A percentile compares a stretch with the other conserved stretches of the same genome.
Evolutionary conservation across 441 rosid species (phyloP).

Genomic region (Adansonia gregorii): DNA sequence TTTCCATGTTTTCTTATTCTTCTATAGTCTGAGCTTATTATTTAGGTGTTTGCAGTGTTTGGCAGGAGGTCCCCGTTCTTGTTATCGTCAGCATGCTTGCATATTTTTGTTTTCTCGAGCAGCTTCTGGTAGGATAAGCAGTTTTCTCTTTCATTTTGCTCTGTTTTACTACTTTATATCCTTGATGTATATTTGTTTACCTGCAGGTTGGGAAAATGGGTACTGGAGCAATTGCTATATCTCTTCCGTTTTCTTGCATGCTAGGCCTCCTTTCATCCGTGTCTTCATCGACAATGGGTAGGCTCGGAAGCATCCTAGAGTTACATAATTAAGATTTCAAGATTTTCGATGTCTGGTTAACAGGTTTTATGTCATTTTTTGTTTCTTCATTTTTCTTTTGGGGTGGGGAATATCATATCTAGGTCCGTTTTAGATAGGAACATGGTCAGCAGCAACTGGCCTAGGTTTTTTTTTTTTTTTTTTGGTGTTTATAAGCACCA

Average conservation of each 20-base stretch:
- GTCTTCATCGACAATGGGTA: conserved; percentile 96
- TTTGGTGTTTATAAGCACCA: background rate
- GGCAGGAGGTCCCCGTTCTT: conserved; percentile 94
- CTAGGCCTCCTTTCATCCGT: conserved; percentile 87
- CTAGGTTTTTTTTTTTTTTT: background rate
- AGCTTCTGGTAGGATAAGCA: conserved; percentile 69
- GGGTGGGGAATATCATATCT: no score
- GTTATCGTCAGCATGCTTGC: conserved; percentile 96
- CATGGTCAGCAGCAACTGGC: background rate
- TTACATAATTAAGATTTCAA: background rate
- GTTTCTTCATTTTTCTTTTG: background rate
- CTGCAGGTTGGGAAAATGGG: conserved; percentile 77
- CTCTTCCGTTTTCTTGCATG: conserved; percentile 91
- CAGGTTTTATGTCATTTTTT: background rate
- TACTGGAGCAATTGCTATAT: conserved; percentile 80
- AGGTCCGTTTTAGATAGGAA: background rate
- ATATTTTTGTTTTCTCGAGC: conserved; percentile 95
- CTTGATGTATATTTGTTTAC: conserved; percentile 3
- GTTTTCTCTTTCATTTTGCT: background rate
- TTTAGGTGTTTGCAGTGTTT: conserved; percentile 55
- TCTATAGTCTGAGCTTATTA: conserved; percentile 11
- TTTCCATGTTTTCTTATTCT: background rate
- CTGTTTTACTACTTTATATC: conserved; percentile 21
- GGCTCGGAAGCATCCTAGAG: conserved; percentile 20
- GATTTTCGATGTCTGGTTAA: background rate